Evolutionary conservation across 2,329 filamentous ascomycete genomes (phyloP), one percentile per base, ranked within the genome.

Genomic region (Zymoseptoria ardabiliae): DNA sequence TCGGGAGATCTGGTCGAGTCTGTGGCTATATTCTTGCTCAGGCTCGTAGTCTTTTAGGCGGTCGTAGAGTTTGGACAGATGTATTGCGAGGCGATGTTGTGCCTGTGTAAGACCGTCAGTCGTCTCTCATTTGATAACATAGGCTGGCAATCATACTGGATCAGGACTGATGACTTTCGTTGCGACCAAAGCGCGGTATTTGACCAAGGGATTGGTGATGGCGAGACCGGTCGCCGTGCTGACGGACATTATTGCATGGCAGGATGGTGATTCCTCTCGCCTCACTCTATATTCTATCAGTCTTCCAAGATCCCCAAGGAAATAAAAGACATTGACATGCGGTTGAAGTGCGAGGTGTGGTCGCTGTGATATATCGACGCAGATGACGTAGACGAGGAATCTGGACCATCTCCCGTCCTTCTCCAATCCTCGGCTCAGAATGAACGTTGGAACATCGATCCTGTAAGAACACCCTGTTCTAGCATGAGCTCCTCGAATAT

Each of bases 31-130:
- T 69, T 91, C 87, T 11, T 82, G 67, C 53, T 85, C 82, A 0
- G 89, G 90, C 41, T 87, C 83, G 73, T 94, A 93, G 72, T 93
- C 89, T 70, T 90, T 91, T 49, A 93, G 77, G 2, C 85, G 81
- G 45, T 84, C 77, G 66, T 94, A 93, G 10, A 93, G 79, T 70
- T 90, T 89, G 66, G 90, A 88, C 1, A 93, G 79, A 73, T 93
- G 88, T 49, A 90, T 79, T 5, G 89, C 89, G 72, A 72, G 50
- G 45, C 65, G 66, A 58, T 71, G 65, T 63, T 72, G 69, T 13
- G n/a, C n/a, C n/a, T n/a, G n/a, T n/a, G n/a, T n/a, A n/a, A n/a
- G n/a, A n/a, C n/a, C n/a, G n/a, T n/a, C n/a, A n/a, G n/a, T n/a
- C n/a, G n/a, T n/a, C n/a, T n/a, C n/a, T 23, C 53, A 61, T 62